Percentiles rank a stretch among this genome's conserved stretches.
Conservation (phyloP, 2,329 filamentous ascomycete genomes). For the Cytospora mali region DNA sequence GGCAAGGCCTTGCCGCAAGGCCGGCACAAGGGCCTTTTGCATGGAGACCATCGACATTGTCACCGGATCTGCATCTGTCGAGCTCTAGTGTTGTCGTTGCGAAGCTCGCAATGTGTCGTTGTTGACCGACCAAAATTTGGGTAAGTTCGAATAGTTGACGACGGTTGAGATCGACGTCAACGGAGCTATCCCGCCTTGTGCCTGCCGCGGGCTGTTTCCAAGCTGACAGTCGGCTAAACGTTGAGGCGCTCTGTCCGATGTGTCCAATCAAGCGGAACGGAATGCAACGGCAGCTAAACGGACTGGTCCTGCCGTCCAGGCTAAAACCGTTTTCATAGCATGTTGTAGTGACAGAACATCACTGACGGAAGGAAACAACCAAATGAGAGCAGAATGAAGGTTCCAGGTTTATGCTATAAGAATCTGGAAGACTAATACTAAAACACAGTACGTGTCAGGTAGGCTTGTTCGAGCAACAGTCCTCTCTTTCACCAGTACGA, state of each 20-base stretch:
- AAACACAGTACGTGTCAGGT: too few species aligned
- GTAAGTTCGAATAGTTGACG: background rate
- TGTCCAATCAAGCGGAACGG: constrained; percentile 16
- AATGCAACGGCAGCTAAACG: constrained; percentile 9
- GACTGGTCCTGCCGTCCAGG: background rate
- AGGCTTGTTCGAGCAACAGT: too few species aligned
- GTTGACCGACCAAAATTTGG: constrained; percentile 1
- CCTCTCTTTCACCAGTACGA: background rate
- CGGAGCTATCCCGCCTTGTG: constrained; percentile 1
- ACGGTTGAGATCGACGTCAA: constrained; percentile 10
- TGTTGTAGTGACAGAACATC: constrained; percentile 2
- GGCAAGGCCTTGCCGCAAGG: constrained; percentile 20
- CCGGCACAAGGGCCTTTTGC: constrained; percentile 26
- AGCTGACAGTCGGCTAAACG: constrained; percentile 5
- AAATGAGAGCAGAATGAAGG: too few species aligned
- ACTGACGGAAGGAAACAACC: too few species aligned
- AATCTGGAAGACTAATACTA: too few species aligned
- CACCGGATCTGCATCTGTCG: constrained; percentile 29
- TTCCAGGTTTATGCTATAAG: too few species aligned
- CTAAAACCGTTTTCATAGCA: constrained; percentile 11
- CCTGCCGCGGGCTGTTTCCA: constrained; percentile 3
- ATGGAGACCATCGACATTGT: constrained; percentile 28
- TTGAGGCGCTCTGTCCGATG: constrained; percentile 1
- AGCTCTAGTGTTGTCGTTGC: constrained; percentile 7
- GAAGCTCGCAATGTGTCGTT: constrained; percentile 15